A percentile compares a stretch with the other conserved stretches of the same genome.
Evolutionary conservation across 441 rosid genomes (phyloP).

Genomic region (Pelargonium cotyledonis): DNA sequence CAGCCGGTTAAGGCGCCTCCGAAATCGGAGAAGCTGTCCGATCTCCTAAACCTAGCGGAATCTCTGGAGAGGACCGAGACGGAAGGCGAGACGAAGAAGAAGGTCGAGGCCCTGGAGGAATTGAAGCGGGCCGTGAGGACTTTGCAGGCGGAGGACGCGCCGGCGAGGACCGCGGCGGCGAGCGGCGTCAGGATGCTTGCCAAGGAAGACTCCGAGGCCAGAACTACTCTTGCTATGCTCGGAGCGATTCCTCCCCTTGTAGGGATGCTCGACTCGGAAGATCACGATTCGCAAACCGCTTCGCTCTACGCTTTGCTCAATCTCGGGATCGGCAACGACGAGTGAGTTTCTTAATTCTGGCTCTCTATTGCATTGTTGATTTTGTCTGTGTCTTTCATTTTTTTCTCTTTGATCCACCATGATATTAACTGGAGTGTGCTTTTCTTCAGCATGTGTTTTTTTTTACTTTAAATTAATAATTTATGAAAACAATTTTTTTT

Average conservation of each 20-base stretch:
- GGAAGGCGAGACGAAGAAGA: slow-evolving; percentile 49
- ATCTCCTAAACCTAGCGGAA: slow-evolving; percentile 73
- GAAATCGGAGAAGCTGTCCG: slow-evolving; percentile 60
- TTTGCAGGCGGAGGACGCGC: slow-evolving; percentile 36
- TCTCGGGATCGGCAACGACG: slow-evolving; percentile 87
- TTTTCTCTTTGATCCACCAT: neutral
- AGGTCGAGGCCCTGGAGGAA: slow-evolving; percentile 61
- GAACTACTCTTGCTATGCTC: slow-evolving; percentile 76
- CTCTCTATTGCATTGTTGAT: neutral
- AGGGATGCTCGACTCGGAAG: slow-evolving; percentile 66
- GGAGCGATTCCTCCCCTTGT: slow-evolving; percentile 89
- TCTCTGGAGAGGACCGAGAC: slow-evolving; percentile 37
- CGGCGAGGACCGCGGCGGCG: slow-evolving; percentile 46
- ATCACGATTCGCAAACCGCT: slow-evolving; percentile 48
- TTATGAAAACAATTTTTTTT: no score
- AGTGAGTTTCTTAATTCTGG: slow-evolving; percentile 37
- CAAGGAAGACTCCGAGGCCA: slow-evolving; percentile 61
- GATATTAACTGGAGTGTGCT: neutral
- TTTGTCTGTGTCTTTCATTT: neutral
- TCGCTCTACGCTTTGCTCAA: slow-evolving; percentile 85
- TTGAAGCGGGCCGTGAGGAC: slow-evolving; percentile 55
- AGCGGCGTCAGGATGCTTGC: slow-evolving; percentile 51
- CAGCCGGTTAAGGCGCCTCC: slow-evolving; percentile 21
- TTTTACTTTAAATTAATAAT: no score
- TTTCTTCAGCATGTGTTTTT: neutral